phyloP scores from a whole-genome alignment of 176 grass and related monocot genomes.

The Lolium multiflorum region DNA sequence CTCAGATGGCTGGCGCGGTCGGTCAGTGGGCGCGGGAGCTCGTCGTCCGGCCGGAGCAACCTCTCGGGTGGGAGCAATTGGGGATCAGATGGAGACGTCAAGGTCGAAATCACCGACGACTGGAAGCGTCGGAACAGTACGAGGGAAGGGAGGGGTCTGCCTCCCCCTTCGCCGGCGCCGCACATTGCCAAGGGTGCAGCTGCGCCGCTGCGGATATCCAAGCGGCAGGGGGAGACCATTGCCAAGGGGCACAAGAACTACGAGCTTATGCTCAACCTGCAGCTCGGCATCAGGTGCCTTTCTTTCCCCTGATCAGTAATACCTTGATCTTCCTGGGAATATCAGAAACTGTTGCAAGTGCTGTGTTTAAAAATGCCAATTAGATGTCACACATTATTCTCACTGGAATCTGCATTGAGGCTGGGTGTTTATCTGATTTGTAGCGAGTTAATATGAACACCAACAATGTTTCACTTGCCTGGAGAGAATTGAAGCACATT shows the following conservation, averaged over 20 bases:
- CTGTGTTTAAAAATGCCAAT: conserved; percentile 20
- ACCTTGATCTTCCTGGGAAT: not conserved
- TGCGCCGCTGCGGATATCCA: conserved; percentile 40
- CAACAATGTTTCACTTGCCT: not conserved
- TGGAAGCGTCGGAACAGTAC: conserved; percentile 49
- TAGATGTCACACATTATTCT: not conserved
- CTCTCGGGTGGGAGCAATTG: conserved; percentile 49
- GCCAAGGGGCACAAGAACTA: conserved; percentile 94
- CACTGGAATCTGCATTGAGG: not conserved
- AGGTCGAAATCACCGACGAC: conserved; percentile 50
- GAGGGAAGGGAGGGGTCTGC: conserved; percentile 50
- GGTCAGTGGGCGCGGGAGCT: conserved; percentile 45
- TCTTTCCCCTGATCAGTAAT: not conserved
- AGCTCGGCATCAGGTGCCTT: conserved; percentile 89
- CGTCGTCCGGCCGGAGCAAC: conserved; percentile 36
- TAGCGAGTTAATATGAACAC: conserved; percentile 4
- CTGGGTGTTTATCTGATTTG: not conserved
- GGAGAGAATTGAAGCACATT: not conserved
- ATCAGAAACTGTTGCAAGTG: not conserved
- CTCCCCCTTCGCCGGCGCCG: not conserved
- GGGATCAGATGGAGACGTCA: conserved; percentile 56
- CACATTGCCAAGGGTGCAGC: conserved; percentile 24
- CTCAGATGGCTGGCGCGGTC: conserved; percentile 71
- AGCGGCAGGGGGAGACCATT: conserved; percentile 77
- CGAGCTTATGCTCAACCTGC: conserved; percentile 98